Evolutionary conservation across 495 filamentous ascomycete species (phyloP).

Genomic region (Amniculicola lignicola): DNA sequence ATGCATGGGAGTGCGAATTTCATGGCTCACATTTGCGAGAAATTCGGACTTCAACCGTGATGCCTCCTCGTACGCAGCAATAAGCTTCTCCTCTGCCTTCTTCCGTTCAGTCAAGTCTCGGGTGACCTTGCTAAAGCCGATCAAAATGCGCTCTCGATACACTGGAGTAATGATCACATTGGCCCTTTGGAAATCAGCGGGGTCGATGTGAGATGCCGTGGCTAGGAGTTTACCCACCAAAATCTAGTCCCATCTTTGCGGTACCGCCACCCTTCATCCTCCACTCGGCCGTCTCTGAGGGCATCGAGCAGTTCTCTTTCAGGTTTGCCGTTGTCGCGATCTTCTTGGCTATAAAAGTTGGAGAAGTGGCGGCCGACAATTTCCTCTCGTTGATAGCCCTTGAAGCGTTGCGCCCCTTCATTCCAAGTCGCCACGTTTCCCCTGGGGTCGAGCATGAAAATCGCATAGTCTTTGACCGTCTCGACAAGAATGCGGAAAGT

Average conservation of each 20-base stretch:
- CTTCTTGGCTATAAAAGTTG: conserved; percentile 58
- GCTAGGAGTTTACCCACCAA: conserved; percentile 37
- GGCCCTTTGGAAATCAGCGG: conserved; percentile 40
- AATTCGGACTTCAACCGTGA: conserved; percentile 65
- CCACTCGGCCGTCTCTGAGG: conserved; percentile 57
- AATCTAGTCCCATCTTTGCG: conserved; percentile 60
- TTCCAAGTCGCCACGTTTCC: conserved; percentile 64
- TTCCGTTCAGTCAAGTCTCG: conserved; percentile 62
- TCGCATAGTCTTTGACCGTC: conserved; percentile 64
- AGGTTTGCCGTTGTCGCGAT: conserved; percentile 53
- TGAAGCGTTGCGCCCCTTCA: conserved; percentile 55
- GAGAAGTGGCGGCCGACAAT: conserved; percentile 65
- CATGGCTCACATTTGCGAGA: conserved; percentile 59
- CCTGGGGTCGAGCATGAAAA: conserved; percentile 61
- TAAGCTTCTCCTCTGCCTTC: conserved; percentile 55
- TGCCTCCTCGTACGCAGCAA: conserved; percentile 63
- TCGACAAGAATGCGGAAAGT: conserved; percentile 62
- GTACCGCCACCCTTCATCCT: conserved; percentile 67
- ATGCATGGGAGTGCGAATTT: conserved; percentile 54
- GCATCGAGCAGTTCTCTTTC: conserved; percentile 55
- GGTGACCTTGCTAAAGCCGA: conserved; percentile 65
- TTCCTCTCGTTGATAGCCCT: conserved; percentile 56
- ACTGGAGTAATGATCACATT: conserved; percentile 65
- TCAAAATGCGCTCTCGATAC: conserved; percentile 54
- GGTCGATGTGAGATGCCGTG: neutral